phyloP scores from a whole-genome alignment of 495 filamentous ascomycete species.

The Oidiodendron maius region DNA sequence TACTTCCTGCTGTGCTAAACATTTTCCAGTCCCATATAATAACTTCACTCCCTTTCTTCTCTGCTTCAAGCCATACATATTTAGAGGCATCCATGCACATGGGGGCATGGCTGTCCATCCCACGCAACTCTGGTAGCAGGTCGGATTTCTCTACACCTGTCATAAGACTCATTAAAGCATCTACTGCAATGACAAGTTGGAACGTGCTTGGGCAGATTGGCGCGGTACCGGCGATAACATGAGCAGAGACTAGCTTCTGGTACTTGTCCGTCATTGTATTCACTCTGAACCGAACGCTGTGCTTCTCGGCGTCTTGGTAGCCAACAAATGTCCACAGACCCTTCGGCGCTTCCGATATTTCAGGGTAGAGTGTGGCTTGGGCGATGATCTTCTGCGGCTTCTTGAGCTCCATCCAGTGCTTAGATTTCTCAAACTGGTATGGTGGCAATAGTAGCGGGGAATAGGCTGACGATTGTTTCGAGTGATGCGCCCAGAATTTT shows the following conservation, averaged over 20 bases:
- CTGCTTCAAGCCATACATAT: conserved; percentile 31
- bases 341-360: too few species aligned
- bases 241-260: conserved; percentile 30
- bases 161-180: conserved; percentile 36
- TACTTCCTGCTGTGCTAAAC: too few species aligned
- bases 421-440: conserved; percentile 35
- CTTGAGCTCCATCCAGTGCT: conserved; percentile 30
- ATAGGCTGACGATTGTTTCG: conserved; percentile 28
- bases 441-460: conserved; percentile 29
- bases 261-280: conserved; percentile 38
- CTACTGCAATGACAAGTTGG: conserved; percentile 41
- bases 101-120: conserved; percentile 34
- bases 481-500: conserved; percentile 44
- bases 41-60: too few species aligned
- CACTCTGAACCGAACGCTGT: conserved; percentile 37
- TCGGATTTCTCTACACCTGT: conserved; percentile 18
- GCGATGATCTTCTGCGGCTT: too few species aligned
- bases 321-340: conserved; percentile 35
- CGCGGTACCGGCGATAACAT: conserved; percentile 39
- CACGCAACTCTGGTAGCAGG: conserved; percentile 29
- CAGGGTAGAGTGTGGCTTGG: too few species aligned
- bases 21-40: too few species aligned
- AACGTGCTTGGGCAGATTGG: conserved; percentile 44
- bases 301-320: conserved; percentile 33
- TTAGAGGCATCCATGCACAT: conserved; percentile 34